Conservation (phyloP, 164 flowering plant species). For the Annona squamosa region DNA sequence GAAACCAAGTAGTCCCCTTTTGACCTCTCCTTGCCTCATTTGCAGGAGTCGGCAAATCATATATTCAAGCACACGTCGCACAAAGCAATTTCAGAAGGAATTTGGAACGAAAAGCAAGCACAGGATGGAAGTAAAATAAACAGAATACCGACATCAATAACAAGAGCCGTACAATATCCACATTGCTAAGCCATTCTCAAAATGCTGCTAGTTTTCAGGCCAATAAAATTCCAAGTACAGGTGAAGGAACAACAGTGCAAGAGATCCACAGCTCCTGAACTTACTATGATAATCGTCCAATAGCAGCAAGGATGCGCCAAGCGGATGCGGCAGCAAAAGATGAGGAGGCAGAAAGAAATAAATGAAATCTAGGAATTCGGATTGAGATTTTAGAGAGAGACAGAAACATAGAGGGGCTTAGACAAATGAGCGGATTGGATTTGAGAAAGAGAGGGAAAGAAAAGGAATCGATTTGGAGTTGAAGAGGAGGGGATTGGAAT, state of each 20-base stretch:
- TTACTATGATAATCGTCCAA: neutral
- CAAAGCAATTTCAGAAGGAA: neutral
- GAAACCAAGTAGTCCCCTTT: no score
- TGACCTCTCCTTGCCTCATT: no score
- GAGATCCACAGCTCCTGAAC: neutral
- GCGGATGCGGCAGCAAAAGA: neutral
- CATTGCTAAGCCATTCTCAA: neutral
- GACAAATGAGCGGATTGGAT: neutral
- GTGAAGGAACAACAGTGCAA: neutral
- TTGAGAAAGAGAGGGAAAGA: neutral
- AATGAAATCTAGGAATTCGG: neutral
- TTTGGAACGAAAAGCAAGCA: neutral
- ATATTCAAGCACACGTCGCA: neutral
- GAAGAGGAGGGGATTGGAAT: conserved; percentile 24
- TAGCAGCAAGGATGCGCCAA: neutral
- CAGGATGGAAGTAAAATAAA: neutral
- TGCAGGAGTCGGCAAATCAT: neutral
- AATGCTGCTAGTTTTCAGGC: neutral
- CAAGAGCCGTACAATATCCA: neutral
- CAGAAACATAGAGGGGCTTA: neutral
- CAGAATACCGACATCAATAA: neutral
- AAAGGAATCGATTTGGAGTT: neutral
- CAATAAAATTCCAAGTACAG: neutral
- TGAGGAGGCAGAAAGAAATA: neutral
- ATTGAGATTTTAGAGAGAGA: neutral